Evolutionary conservation across 768 basidiomycete species (phyloP).

Genomic region (Erythrobasidium yunnanense): DNA sequence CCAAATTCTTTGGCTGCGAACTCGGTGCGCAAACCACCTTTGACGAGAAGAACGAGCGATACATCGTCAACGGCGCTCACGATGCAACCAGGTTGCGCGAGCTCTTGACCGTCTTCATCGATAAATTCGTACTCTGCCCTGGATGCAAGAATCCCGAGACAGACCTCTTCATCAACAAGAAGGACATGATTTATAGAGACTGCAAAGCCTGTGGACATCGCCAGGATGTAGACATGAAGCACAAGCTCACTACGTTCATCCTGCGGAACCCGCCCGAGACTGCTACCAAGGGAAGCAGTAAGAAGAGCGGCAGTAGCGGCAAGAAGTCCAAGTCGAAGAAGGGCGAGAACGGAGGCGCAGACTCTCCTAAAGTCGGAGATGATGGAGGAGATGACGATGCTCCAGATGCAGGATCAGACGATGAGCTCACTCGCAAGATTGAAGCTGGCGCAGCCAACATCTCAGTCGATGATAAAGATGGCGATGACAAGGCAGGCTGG

Average conservation of each 20-base stretch:
- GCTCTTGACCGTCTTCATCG: constrained; percentile 91
- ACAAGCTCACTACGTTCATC: constrained; percentile 92
- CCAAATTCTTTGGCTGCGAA: constrained; percentile 98
- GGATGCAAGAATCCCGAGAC: constrained; percentile 99
- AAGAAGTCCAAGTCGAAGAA: constrained; percentile 44
- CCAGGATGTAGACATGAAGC: constrained; percentile 85
- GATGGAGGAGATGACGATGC: constrained; percentile 41
- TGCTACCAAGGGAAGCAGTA: constrained; percentile 54
- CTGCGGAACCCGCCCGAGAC: constrained; percentile 93
- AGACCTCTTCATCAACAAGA: constrained; percentile 81
- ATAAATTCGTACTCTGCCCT: constrained; percentile 93
- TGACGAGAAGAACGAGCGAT: constrained; percentile 92
- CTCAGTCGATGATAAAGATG: constrained; percentile 48
- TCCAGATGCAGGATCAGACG: constrained; percentile 47
- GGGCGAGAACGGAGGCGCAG: constrained; percentile 47
- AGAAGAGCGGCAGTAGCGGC: constrained; percentile 43
- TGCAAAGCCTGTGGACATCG: constrained; percentile 97
- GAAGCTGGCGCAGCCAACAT: constrained; percentile 76
- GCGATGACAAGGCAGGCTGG: constrained; percentile 54
- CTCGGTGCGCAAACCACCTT: constrained; percentile 94
- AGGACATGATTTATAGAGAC: constrained; percentile 81
- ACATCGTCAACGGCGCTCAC: constrained; percentile 97
- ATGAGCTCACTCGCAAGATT: constrained; percentile 79
- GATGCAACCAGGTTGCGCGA: constrained; percentile 82
- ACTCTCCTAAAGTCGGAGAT: constrained; percentile 48